phyloP scores from a whole-genome alignment of 2,329 filamentous ascomycete genomes.

The Delphinella strobiligena region DNA sequence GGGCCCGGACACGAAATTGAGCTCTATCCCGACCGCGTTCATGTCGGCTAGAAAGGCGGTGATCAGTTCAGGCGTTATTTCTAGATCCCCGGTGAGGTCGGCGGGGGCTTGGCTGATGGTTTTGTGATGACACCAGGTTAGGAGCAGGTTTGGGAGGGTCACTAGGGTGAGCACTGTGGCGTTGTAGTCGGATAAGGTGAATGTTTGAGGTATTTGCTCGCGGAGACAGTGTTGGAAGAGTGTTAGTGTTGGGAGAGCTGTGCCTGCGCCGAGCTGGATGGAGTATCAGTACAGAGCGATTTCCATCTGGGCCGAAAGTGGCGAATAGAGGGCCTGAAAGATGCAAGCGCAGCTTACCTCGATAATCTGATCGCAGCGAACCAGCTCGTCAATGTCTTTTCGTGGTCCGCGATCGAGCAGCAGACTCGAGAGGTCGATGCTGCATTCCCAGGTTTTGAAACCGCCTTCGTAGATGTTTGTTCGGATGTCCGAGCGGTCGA shows the following conservation, averaged over 20 bases:
- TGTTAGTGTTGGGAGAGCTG: constrained; percentile 59
- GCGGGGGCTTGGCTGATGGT: constrained; percentile 9
- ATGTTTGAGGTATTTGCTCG: constrained; percentile 39
- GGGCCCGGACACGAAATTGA: constrained; percentile 62
- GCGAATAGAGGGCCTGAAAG: constrained; percentile 21
- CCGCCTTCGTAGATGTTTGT: constrained; percentile 77
- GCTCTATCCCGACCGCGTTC: constrained; percentile 34
- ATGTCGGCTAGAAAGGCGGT: constrained; percentile 48
- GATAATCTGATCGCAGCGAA: constrained; percentile 36
- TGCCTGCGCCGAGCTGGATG: constrained; percentile 61
- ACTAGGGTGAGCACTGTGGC: constrained; percentile 64
- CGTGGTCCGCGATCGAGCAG: constrained; percentile 36
- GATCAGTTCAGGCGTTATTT: constrained; percentile 48
- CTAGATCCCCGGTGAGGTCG: constrained; percentile 38
- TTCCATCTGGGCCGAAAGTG: constrained; percentile 4
- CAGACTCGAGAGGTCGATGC: constrained; percentile 63
- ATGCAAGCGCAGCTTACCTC: constrained; percentile 22
- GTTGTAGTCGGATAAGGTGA: constrained; percentile 71
- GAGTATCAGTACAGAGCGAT: constrained; percentile 1
- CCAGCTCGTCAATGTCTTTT: constrained; percentile 37
- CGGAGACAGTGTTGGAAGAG: constrained; percentile 51
- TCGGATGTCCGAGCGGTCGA: constrained; percentile 62
- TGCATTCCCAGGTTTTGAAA: constrained; percentile 86
- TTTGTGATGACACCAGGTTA: constrained; percentile 43
- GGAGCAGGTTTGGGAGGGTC: constrained; percentile 65